These are phyloP conservation scores for Heterobasidion irregulare DNA, from an alignment of 1,284 basidiomycete species.

Conservation along the genomic window DNA sequence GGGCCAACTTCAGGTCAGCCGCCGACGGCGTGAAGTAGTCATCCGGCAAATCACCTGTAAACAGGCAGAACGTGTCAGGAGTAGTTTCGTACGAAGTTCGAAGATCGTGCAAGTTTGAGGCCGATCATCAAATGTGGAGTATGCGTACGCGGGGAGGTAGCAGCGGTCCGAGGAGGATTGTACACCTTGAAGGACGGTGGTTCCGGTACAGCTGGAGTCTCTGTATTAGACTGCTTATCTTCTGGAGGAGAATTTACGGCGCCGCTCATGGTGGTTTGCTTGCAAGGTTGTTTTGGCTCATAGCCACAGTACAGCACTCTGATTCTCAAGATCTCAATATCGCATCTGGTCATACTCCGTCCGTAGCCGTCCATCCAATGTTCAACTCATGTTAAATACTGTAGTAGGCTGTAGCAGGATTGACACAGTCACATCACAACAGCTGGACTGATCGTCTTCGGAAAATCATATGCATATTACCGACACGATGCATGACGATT, in stretches of 20 bases:
- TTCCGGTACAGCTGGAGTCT: not conserved
- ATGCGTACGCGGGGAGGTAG: not conserved
- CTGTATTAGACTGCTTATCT: not conserved
- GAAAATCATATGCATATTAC: too few relatives aligned
- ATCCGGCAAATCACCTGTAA: conserved; percentile 45
- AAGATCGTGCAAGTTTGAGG: too few relatives aligned
- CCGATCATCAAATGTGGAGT: not conserved
- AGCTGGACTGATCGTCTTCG: too few relatives aligned
- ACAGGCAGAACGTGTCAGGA: not conserved
- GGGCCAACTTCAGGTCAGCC: conserved; percentile 66
- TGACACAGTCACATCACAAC: too few relatives aligned
- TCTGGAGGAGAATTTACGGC: not conserved
- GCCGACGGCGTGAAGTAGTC: conserved; percentile 69
- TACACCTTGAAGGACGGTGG: conserved; percentile 1
- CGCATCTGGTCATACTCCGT: too few relatives aligned
- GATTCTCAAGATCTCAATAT: not conserved
- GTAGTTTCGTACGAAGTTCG: too few relatives aligned
- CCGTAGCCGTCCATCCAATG: too few relatives aligned
- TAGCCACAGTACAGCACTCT: not conserved
- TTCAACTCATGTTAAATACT: too few relatives aligned
- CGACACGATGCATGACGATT: too few relatives aligned
- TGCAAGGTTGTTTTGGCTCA: not conserved
- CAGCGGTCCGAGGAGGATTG: not conserved
- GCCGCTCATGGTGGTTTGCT: not conserved
- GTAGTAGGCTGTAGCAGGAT: too few relatives aligned